Evolutionary conservation across 1,284 basidiomycete species (phyloP), one percentile per base, ranked within the genome.

Genomic region (Mycosarcoma maydis): DNA sequence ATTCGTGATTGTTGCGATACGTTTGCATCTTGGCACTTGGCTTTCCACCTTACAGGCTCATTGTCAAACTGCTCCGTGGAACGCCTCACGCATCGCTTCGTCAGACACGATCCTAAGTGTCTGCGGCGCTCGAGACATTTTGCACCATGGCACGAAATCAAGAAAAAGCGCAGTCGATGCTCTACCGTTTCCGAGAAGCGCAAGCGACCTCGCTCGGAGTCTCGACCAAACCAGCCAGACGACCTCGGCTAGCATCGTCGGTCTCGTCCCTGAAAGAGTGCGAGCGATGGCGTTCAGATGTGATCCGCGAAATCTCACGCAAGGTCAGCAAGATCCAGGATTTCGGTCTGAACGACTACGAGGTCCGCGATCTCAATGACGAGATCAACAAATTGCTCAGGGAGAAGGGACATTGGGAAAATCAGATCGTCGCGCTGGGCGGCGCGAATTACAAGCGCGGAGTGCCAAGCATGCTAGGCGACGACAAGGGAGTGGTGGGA

Each of bases 271-370:
- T 98, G 72, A 86, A 92, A 38, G 94, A 98, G 54, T 95, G 92
- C 78, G 96, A 99, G 83, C 85, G 91, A 48, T 98, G 94, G 93
- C 85, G 95, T 80, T 93, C 92, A 60, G 94, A 98, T 81, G 92
- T 98, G 37, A 83, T 98, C 57, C 86, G 92, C 47, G 95, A 98
- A 80, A 94, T 98, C 54, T 92, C 91, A 79, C 83, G 95, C 66
- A 98, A 98, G 81, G 95, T 98, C 26, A 92, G 91, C 29, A 97
- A 98, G 84, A 98, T 98, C 52, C 95, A 98, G 82, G 95, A 99
- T 80, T 85, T 91, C 77, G 91, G 92, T 47, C 83, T 98, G 81
- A 92, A 91, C 23, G 94, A 98, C 83, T 98, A 96, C 80, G 94
- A 98, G 84, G 89, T 96, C 27, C 90, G 95, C 39, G 95, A 96